Base-by-base conservation (phyloP, 2,329 filamentous ascomycete genomes). In the Periglandula ipomoeae region DNA sequence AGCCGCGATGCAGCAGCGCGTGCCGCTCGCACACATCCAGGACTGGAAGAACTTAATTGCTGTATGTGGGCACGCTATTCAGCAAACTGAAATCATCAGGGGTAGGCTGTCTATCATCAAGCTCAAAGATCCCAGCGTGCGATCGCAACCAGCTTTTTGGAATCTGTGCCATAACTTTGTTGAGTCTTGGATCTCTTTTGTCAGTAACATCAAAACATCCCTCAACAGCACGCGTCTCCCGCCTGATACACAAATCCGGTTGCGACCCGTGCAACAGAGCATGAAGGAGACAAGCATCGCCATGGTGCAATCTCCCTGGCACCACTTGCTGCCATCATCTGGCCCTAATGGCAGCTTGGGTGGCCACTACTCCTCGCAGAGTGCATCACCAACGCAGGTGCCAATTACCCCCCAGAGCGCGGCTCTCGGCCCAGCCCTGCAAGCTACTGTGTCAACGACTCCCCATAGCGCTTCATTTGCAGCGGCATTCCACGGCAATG, bases 331-430 rank as follows among this genome's bases (percentile, higher is more conserved):
- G 48, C 58, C 49, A 20, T 58, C 50, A 5, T 48, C 49, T 4
- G 43, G 49, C 6, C 49, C 50, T 15, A 44, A 48, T 15, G 50
- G 51, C 34, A 56, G 58, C 35, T 51, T 57, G 7, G 52, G 54
- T 17, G 50, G 51, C 8, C 51, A 55, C 13, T 60, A 53, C 46
- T 54, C 57, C 11, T 55, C 57, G 20, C 55, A 61, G 17, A 55
- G 56, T 37, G 56, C 59, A 49, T 65, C 62, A 19, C 60, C 56
- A 54, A 49, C 61, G 52, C 59, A 62, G 47, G 61, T 71, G 34
- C 89, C 90, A 8, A 89, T 93, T 59, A 96, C 90, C 1, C 90
- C 91, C 7, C 78, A 95, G 53, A 93, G 87, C 58, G 90, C 89
- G 15, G 90, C 90, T 1, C 74, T 96, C 5, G 91, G 90, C 0